These are phyloP conservation scores for Boletus rufocinnamomeus DNA, from an alignment of 768 basidiomycete genomes.

Conservation along the genomic window DNA sequence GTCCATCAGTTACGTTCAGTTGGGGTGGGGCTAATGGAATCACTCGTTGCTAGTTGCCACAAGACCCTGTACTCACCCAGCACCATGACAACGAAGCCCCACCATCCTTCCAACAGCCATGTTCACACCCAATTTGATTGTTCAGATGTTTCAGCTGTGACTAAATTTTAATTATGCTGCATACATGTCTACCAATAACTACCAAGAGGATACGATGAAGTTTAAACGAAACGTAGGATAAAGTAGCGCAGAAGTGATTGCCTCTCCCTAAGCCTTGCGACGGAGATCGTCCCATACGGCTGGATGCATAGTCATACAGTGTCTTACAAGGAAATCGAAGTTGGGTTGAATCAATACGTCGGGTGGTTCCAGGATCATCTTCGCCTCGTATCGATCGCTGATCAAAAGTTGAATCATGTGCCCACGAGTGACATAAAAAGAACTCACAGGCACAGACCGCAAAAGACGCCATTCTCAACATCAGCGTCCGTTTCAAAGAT, in stretches of 20 bases:
- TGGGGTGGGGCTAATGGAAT: neutral
- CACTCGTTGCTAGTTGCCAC: neutral
- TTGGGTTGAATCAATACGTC: slow-evolving; percentile 31
- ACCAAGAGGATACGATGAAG: slow-evolving; percentile 12
- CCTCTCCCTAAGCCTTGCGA: slow-evolving; percentile 14
- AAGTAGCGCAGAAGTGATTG: neutral
- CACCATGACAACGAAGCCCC: neutral
- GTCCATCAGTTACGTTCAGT: neutral
- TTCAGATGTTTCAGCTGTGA: neutral
- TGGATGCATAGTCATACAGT: slow-evolving; percentile 51
- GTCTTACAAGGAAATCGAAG: slow-evolving; percentile 47
- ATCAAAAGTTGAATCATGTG: neutral
- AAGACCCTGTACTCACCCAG: neutral
- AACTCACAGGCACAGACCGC: slow-evolving; percentile 56
- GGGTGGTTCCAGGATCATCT: slow-evolving; percentile 32
- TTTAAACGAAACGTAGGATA: slow-evolving; percentile 17
- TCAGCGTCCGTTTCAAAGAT: slow-evolving; percentile 38
- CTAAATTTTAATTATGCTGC: slow-evolving; percentile 8
- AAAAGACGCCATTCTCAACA: slow-evolving; percentile 36
- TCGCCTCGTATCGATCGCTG: slow-evolving; percentile 31
- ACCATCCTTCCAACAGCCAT: neutral
- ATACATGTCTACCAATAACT: slow-evolving; percentile 17
- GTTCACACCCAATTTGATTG: neutral
- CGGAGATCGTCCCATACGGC: slow-evolving; percentile 49
- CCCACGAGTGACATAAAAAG: neutral